Evolutionary conservation across 2,329 filamentous ascomycete species (phyloP).

Genomic region (Lecanosticta acicola): DNA sequence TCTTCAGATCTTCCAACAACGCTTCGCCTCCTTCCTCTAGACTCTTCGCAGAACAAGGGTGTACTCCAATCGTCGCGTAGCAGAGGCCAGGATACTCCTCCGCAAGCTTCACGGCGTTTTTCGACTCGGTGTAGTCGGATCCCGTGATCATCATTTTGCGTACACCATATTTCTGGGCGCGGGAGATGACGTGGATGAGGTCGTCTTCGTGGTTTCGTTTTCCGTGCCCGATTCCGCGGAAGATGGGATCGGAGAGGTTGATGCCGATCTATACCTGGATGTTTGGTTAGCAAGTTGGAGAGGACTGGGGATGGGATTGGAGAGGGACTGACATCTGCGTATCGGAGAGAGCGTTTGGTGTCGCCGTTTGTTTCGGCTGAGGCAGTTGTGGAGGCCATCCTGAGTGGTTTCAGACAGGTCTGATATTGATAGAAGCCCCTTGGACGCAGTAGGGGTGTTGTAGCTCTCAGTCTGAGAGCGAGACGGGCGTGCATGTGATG

Average conservation of each 20-base stretch:
- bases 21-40: constrained; percentile 63
- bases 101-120: constrained; percentile 67
- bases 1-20: constrained; percentile 55
- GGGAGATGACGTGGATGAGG: constrained; percentile 67
- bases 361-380: constrained; percentile 5
- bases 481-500: constrained; percentile 5
- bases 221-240: constrained; percentile 76
- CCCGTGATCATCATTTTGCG: constrained; percentile 89
- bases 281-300: constrained; percentile 1
- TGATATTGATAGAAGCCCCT: not conserved
- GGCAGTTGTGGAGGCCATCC: constrained; percentile 3
- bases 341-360: constrained; percentile 8
- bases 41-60: constrained; percentile 78
- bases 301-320: not conserved
- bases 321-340: constrained; percentile 20
- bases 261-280: constrained; percentile 64
- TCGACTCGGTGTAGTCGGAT: constrained; percentile 73
- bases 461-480: constrained; percentile 5
- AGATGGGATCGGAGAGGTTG: constrained; percentile 91
- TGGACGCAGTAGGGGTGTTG: not conserved
- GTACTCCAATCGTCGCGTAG: constrained; percentile 87
- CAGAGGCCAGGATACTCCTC: constrained; percentile 70
- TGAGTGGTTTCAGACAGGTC: not conserved
- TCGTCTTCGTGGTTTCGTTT: constrained; percentile 70
- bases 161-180: constrained; percentile 74